These are phyloP conservation scores for Dictyostelium purpureum DNA, from an alignment of 78 protist species.

Conservation along the genomic window DNA sequence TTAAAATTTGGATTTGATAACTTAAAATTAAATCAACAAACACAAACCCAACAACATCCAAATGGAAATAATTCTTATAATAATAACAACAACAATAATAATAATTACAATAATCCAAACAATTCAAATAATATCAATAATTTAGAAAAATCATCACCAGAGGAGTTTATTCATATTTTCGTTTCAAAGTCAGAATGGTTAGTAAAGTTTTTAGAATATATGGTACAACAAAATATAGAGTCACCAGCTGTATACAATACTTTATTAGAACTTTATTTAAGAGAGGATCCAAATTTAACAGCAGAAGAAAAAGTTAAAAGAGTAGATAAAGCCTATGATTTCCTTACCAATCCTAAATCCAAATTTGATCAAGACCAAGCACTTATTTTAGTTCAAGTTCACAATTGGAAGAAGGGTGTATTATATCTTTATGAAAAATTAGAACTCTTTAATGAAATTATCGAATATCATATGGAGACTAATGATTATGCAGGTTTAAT, in stretches of 20 bases:
- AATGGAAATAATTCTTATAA: neutral
- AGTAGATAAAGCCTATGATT: constrained; percentile 70
- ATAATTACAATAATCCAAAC: neutral
- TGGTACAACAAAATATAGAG: constrained; percentile 42
- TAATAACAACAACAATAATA: neutral
- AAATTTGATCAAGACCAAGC: constrained; percentile 90
- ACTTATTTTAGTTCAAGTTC: constrained; percentile 87
- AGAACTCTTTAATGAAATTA: constrained; percentile 84
- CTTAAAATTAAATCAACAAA: neutral
- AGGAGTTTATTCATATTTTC: constrained; percentile 88
- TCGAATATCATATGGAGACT: constrained; percentile 91
- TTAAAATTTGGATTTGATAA: constrained; percentile 6
- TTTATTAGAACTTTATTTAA: constrained; percentile 91
- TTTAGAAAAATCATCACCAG: constrained; percentile 74
- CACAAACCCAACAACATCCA: neutral
- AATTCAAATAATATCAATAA: neutral
- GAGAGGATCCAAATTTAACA: constrained; percentile 45
- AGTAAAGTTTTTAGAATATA: constrained; percentile 84
- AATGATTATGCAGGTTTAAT: constrained; percentile 75
- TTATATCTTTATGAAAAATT: constrained; percentile 86
- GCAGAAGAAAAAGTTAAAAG: constrained; percentile 14
- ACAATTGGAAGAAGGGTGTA: constrained; percentile 84
- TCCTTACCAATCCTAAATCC: constrained; percentile 50
- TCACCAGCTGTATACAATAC: constrained; percentile 84
- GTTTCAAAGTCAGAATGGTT: constrained; percentile 85